phyloP scores from a whole-genome alignment of 228 moss, liverwort and hornwort genomes.

The Sphagnum fallax region DNA sequence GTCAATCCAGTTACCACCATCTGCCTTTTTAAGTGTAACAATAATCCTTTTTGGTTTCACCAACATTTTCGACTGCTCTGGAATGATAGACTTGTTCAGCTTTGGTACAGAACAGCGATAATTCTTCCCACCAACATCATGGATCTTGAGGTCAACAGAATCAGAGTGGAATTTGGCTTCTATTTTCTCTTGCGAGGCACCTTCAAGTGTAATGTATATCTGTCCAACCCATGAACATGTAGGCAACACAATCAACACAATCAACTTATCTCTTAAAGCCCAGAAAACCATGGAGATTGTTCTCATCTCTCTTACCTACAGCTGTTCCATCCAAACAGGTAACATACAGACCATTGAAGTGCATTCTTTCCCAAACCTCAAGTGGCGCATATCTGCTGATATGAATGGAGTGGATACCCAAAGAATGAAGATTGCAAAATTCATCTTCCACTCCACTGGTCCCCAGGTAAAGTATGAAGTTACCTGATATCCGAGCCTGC shows the following conservation, averaged over 20 bases:
- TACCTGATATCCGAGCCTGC: too few species aligned
- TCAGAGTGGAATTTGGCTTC: constrained; percentile 35
- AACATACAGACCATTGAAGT: too few species aligned
- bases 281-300: neutral
- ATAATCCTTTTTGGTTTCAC: constrained; percentile 70
- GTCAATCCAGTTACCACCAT: constrained; percentile 50
- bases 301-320: neutral
- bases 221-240: constrained; percentile 8
- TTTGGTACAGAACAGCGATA: constrained; percentile 62
- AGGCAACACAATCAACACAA: neutral
- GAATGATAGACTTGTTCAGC: constrained; percentile 42
- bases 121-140: constrained; percentile 63
- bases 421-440: too few species aligned
- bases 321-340: neutral
- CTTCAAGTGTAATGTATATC: constrained; percentile 72
- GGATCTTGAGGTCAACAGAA: constrained; percentile 52
- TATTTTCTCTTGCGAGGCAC: constrained; percentile 60
- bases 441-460: too few species aligned
- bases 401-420: too few species aligned
- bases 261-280: neutral
- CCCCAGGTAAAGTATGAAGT: too few species aligned
- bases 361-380: too few species aligned
- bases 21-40: constrained; percentile 52
- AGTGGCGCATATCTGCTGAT: too few species aligned
- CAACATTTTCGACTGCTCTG: constrained; percentile 36